Percentiles rank a stretch among this genome's conserved stretches.
phyloP scores from a whole-genome alignment of 2,329 filamentous ascomycete genomes.

The Neofusicoccum umdonicola region DNA sequence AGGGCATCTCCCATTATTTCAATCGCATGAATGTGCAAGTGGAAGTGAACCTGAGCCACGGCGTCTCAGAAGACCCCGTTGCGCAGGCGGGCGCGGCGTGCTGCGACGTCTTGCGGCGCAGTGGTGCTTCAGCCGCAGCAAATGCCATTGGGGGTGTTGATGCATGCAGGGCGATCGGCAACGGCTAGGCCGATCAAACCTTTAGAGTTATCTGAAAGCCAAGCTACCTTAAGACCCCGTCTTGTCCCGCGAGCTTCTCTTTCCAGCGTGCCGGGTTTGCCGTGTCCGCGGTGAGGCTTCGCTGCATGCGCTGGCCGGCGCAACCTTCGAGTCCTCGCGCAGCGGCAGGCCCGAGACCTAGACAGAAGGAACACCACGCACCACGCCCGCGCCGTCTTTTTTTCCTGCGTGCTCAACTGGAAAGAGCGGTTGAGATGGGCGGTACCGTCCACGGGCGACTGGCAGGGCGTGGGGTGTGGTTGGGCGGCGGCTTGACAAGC shows the following conservation, averaged over 20 bases:
- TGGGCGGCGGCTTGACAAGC: constrained; percentile 8
- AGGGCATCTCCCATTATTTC: constrained; percentile 1
- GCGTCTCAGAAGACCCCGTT: background rate
- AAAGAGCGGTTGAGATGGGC: background rate
- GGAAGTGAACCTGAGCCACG: background rate
- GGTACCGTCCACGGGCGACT: background rate
- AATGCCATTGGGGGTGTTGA: background rate
- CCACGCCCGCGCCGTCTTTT: background rate
- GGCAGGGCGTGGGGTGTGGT: background rate
- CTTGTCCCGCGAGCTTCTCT: background rate
- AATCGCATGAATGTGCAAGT: constrained; percentile 1
- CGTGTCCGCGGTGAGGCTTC: background rate
- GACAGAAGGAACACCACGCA: background rate
- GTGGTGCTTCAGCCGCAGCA: constrained; percentile 6
- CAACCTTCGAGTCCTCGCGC: background rate
- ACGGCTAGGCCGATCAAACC: background rate
- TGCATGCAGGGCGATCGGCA: background rate
- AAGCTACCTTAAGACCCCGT: background rate
- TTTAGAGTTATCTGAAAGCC: constrained; percentile 12
- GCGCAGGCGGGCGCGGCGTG: background rate
- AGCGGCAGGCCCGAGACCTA: background rate
- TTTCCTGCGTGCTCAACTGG: background rate
- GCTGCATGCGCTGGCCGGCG: background rate
- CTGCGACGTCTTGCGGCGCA: constrained; percentile 9
- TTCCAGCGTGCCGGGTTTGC: background rate